phyloP scores from a whole-genome alignment of 495 filamentous ascomycete genomes.

The Trichocladium antarcticum region DNA sequence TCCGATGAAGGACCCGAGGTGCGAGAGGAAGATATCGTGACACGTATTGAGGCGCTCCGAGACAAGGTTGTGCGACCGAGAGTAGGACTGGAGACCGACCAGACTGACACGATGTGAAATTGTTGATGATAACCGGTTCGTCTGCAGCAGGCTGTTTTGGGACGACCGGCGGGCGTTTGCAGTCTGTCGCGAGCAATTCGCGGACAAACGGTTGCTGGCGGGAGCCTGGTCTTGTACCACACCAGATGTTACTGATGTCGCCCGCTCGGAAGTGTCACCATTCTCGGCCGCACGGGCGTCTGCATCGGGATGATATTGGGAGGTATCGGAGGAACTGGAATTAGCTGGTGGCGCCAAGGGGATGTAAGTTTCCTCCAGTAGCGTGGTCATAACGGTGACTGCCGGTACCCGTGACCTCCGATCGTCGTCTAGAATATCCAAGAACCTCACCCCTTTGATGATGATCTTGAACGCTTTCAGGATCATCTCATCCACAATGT shows the following conservation, averaged over 20 bases:
- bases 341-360: constrained; percentile 68
- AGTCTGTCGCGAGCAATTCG: constrained; percentile 24
- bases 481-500: constrained; percentile 81
- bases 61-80: constrained; percentile 39
- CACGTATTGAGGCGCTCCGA: constrained; percentile 56
- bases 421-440: constrained; percentile 81
- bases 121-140: constrained; percentile 37
- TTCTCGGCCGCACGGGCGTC: constrained; percentile 26
- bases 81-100: constrained; percentile 34
- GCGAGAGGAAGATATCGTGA: constrained; percentile 80
- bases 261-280: constrained; percentile 20
- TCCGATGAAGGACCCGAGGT: constrained; percentile 84
- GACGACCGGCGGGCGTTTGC: constrained; percentile 35
- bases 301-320: constrained; percentile 27
- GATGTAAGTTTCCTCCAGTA: constrained; percentile 49
- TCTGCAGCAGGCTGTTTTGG: constrained; percentile 16
- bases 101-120: constrained; percentile 45
- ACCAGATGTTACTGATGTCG: constrained; percentile 22
- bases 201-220: constrained; percentile 36
- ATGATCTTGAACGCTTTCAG: constrained; percentile 88
- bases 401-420: constrained; percentile 39
- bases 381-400: constrained; percentile 47
- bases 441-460: constrained; percentile 78
- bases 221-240: constrained; percentile 24
- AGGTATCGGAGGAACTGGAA: constrained; percentile 30